A percentile compares a stretch with the other conserved stretches of the same genome.
phyloP scores from a whole-genome alignment of 176 grass and related monocot genomes.

The Pontederia crassipes region DNA sequence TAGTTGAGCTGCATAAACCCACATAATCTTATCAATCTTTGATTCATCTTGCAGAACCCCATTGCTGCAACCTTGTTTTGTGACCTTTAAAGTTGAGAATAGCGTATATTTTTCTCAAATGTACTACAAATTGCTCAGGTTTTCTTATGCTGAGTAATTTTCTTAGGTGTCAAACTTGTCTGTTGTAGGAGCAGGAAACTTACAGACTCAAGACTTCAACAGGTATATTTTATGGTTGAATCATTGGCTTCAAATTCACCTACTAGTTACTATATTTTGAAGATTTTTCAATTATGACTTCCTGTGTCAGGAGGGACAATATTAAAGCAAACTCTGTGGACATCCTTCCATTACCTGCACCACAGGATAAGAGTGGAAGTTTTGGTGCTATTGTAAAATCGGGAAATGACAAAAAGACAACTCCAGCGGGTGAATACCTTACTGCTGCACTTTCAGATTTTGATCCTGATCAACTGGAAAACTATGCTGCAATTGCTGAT shows the following conservation, averaged over 20 bases:
- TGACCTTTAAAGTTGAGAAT: too few species aligned
- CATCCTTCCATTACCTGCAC: constrained; percentile 16
- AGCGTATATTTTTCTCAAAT: too few species aligned
- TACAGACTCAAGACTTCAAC: constrained; percentile 44
- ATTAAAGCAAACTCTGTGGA: constrained; percentile 31
- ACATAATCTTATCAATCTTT: too few species aligned
- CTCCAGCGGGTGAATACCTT: constrained; percentile 93
- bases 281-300: constrained; percentile 4
- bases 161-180: constrained; percentile 63
- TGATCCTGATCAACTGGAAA: constrained; percentile 87
- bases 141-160: constrained; percentile 22
- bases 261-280: not conserved
- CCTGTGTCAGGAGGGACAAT: constrained; percentile 36
- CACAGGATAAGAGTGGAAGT: constrained; percentile 59
- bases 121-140: constrained; percentile 1
- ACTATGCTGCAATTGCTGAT: constrained; percentile 91
- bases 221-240: constrained; percentile 61
- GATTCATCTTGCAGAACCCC: too few species aligned
- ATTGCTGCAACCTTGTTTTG: too few species aligned
- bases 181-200: constrained; percentile 34
- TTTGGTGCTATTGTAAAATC: constrained; percentile 85
- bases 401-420: constrained; percentile 75
- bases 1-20: too few species aligned
- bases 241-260: not conserved
- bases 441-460: constrained; percentile 89